phyloP scores from a whole-genome alignment of 345 rosid species.

The Zanthoxylum bungeanum region DNA sequence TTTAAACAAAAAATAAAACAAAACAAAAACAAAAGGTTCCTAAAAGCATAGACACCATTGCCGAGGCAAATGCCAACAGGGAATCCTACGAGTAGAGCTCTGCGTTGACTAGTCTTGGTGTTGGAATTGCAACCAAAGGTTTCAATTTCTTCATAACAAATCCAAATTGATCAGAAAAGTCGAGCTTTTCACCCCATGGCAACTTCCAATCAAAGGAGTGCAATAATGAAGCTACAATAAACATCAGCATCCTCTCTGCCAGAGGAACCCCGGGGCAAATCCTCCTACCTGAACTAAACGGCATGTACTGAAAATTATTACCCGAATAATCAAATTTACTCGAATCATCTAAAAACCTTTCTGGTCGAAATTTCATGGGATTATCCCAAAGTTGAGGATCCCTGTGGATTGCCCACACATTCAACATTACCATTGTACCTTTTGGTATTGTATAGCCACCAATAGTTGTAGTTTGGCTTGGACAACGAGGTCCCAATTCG shows the following conservation, averaged over 20 bases:
- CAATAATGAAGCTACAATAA: slow-evolving; percentile 21
- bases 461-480: not conserved
- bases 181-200: not conserved
- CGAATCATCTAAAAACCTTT: slow-evolving; percentile 22
- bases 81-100: no score
- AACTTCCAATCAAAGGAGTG: slow-evolving; percentile 24
- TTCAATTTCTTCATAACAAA: not conserved
- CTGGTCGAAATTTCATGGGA: slow-evolving; percentile 32
- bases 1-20: no score
- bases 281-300: slow-evolving; percentile 42
- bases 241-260: slow-evolving; percentile 36
- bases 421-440: slow-evolving; percentile 25
- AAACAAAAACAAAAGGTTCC: no score
- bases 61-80: no score
- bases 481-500: no score
- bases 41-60: no score
- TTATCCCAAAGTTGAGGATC: slow-evolving; percentile 37
- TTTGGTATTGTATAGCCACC: slow-evolving; percentile 30
- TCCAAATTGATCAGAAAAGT: not conserved
- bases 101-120: not conserved
- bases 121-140: not conserved
- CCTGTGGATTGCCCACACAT: slow-evolving; percentile 29
- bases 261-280: slow-evolving; percentile 34
- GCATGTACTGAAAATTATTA: slow-evolving; percentile 6
- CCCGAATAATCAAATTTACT: slow-evolving; percentile 28